Conservation (phyloP, 2,329 filamentous ascomycete species). For the Microcyclospora tardicrescens region DNA sequence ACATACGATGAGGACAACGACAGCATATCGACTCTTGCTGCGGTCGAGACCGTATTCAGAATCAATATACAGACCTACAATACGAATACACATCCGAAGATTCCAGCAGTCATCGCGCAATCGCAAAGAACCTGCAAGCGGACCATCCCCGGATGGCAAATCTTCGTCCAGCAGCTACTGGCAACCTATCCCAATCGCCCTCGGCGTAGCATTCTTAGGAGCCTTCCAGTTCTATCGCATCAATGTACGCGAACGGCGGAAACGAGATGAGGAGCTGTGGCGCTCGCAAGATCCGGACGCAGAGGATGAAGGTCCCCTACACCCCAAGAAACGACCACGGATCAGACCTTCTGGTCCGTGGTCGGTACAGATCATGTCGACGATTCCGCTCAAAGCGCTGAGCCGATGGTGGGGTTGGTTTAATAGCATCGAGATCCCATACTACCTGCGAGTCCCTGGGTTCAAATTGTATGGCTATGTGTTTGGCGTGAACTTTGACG, state of each 20-base stretch:
- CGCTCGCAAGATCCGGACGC: conserved; percentile 8
- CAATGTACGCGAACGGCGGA: conserved; percentile 35
- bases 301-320: conserved; percentile 35
- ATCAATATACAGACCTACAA: no score
- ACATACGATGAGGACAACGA: no score
- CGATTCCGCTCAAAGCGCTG: conserved; percentile 76
- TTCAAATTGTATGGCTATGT: conserved; percentile 85
- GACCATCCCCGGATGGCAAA: conserved; percentile 39
- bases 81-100: not conserved
- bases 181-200: conserved; percentile 78
- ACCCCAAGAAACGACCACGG: conserved; percentile 42
- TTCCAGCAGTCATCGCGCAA: not conserved
- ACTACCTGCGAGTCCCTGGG: conserved; percentile 74
- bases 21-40: no score
- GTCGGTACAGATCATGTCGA: conserved; percentile 90
- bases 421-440: conserved; percentile 79
- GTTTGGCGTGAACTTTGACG: conserved; percentile 81
- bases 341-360: conserved; percentile 78
- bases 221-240: conserved; percentile 74
- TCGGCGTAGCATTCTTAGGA: conserved; percentile 76
- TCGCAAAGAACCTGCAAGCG: conserved; percentile 38
- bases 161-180: conserved; percentile 60
- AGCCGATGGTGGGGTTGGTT: conserved; percentile 83
- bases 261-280: conserved; percentile 32
- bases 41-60: no score